Base-by-base conservation (phyloP, 441 rosid genomes). In the Geranium incanum region DNA sequence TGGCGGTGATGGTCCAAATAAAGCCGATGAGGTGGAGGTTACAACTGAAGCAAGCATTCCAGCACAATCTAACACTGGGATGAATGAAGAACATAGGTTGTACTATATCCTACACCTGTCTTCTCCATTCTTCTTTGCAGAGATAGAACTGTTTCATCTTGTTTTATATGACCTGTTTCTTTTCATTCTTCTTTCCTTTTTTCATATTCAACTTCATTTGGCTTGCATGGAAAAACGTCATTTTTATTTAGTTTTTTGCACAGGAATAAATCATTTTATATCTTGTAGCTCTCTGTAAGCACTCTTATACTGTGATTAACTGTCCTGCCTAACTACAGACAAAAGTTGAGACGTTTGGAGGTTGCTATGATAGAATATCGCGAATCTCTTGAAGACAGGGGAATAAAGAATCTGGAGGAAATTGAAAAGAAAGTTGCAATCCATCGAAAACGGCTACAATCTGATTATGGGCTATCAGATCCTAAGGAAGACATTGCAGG, bases 301-400 rank as follows among this genome's bases (percentile, higher is more conserved):
- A 28, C 33, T 9, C 11, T 23, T 64, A 64, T 28, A 50, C 37
- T 39, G 45, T 66, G 43, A 41, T 76, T 76, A 66, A 45, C 73
- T 69, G 68, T 79, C 57, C 79, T 68, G 39, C 78, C 72, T 65
- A 76, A 65, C 69, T 74, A 74, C 92, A 96, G 99, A 77, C 94
- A 91, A 77, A 96, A 90, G 83, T 78, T 85, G 83, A 89, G 98
- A 80, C 87, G 92, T 38, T 76, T 96, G 68, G 99, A 96, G 81
- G 98, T 86, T 78, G 90, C 94, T 82, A 78, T 93, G 81, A 95
- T 95, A 77, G 99, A 93, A 75, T 96, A 93, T 77, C 93, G 97
- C 33, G 99, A 91, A 86, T 85, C 92, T 68, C 92, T 96, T 0
- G 98, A 96, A 80, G 99, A 96, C 70, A 89, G 84, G 48, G 99